Evolutionary conservation across 495 filamentous ascomycete genomes (phyloP), one percentile per base, ranked within the genome.

Genomic region (Filosporella fistucella): DNA sequence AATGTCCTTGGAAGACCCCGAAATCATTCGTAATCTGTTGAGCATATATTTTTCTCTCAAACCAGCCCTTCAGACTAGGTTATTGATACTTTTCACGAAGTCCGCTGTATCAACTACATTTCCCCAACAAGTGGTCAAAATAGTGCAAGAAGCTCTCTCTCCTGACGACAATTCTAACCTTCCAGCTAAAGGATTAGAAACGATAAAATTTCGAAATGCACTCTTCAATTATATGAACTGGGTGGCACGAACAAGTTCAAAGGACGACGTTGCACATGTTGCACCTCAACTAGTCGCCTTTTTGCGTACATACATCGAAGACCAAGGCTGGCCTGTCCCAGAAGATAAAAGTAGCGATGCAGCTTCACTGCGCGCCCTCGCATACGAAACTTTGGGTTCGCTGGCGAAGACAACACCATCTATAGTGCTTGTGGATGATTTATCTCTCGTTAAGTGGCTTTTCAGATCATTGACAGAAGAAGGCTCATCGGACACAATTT

Each of bases 221-320:
- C 78, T 94, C n/a, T 91, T 97, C 58, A 81, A 81, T 34, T 94
- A 89, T 57, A 84, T 90, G 23, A 89, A 88, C 35, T 96, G 91
- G 82, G 80, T 91, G 17, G 87, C 89, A 6, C 77, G 85, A 35
- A 85, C 88, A 58, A 86, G 80, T 18, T 78, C 80, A 10, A 63
- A 67, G 8, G 69, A 68, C 13, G 74, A 79, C 35, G 65, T 86
- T 9, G 72, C 76, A 43, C 60, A 65, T 16, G 81, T 95, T 47
- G 86, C 86, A 1, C 73, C 82, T 1, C 76, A 75, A 28, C 68
- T 94, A n/a, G 78, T 96, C 18, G 66, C 72, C 20, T 80, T 84
- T 4, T 66, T 98, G 25, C 77, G 72, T 40, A 77, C 80, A 26
- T 96, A 87, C 54, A 80, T 95, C 42, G 72, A 86, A 39, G 75